Conservation (phyloP, 1,284 basidiomycete genomes). For the Tylopilus sp. region DNA sequence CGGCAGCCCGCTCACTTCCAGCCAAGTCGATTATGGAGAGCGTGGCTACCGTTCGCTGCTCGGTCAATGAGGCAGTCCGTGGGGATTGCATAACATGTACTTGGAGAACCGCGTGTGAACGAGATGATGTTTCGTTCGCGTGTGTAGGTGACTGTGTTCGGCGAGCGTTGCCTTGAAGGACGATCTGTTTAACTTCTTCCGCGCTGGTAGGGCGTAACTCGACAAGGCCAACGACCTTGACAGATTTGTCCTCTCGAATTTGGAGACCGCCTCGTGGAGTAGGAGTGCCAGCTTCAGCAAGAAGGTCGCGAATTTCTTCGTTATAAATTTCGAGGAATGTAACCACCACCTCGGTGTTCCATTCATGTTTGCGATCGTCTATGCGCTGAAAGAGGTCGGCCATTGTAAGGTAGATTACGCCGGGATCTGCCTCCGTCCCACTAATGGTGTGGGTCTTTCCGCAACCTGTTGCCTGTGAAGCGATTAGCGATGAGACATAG, state of each 20-base stretch:
- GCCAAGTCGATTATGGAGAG: conserved; percentile 96
- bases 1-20: conserved; percentile 91
- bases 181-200: conserved; percentile 90
- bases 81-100: conserved; percentile 87
- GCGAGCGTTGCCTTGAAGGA: conserved; percentile 81
- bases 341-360: conserved; percentile 81
- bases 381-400: conserved; percentile 90
- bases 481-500: conserved; percentile 16
- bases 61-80: conserved; percentile 75
- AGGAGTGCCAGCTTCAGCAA: conserved; percentile 67
- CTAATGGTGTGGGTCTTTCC: conserved; percentile 98
- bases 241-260: conserved; percentile 88
- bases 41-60: conserved; percentile 80
- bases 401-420: conserved; percentile 96
- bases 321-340: conserved; percentile 98
- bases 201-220: conserved; percentile 77
- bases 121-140: conserved; percentile 91
- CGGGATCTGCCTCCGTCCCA: conserved; percentile 81
- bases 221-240: conserved; percentile 83
- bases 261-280: conserved; percentile 78
- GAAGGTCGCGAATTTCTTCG: conserved; percentile 94
- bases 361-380: conserved; percentile 77
- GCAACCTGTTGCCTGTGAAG: conserved; percentile 85
- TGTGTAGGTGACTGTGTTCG: conserved; percentile 91
- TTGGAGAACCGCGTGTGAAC: conserved; percentile 94